Base-by-base conservation (phyloP, 768 basidiomycete species). In the Termitomyces titanicus region DNA sequence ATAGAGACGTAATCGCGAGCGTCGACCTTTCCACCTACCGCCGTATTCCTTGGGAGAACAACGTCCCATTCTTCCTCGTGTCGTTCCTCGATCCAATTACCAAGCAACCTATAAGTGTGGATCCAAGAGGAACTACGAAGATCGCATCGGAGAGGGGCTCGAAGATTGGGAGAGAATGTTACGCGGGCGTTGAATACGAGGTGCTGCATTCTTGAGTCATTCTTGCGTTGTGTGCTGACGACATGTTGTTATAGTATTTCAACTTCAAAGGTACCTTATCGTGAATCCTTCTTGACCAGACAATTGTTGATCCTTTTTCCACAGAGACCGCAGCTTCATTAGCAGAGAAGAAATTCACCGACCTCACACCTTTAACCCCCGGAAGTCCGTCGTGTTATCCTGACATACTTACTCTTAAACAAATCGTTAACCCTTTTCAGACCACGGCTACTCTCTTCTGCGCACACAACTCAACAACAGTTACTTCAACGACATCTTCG, bases 391-490 rank as follows among this genome's bases (percentile, higher is more conserved):
- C 38, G n/a, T 3, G 13, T 46, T 42, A 24, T 27, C 22, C 40
- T 35, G 3, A 5, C 15, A 11, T 11, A n/a, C n/a, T 2, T 15
- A 35, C 18, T 13, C 5, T 15, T 15, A 22, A 20, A 12, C 3
- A 0, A 10, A 47, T 3, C 11, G 11, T 13, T 49, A 47, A 12
- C 18, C 13, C 10, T 38, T 52, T 39, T 25, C 56, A 98, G 94
- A 96, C 90, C 97, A 98, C 63, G 97, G 97, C 4, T 98, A 98
- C 68, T 97, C 94, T 4, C 78, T 98, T 33, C 79, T 99, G 5
- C 80, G 95, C 38, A 93, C 94, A 0, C 92, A 95, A 40, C 75
- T 96, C 31, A 96, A 98, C 70, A 85, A 84, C 54, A 84, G 79
- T 13, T 99, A 95, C 69, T 98, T 98, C 70, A 81, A 86, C 57